Conservation (phyloP, 164 flowering plant species). For the Warburgia ugandensis region DNA sequence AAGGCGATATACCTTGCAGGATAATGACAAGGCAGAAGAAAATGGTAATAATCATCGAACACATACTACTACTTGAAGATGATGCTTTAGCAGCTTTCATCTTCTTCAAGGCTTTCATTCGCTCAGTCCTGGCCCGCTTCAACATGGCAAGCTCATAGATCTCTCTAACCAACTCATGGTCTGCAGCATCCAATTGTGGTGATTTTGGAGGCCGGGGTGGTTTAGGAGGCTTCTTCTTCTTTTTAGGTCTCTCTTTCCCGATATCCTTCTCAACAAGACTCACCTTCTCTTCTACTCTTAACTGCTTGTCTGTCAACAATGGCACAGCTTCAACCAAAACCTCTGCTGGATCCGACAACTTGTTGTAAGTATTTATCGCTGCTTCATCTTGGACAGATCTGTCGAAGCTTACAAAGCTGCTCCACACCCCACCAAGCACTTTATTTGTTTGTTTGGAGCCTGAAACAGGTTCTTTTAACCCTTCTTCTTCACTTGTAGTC, state of each 20-base stretch:
- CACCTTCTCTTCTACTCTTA: conserved; percentile 12
- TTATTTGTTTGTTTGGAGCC: neutral
- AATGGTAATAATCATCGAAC: conserved; percentile 55
- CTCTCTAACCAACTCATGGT: conserved; percentile 57
- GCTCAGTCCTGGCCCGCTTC: conserved; percentile 64
- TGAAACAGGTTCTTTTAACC: neutral
- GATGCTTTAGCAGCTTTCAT: conserved; percentile 37
- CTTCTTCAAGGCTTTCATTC: conserved; percentile 32
- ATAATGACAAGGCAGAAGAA: conserved; percentile 54
- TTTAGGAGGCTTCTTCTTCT: conserved; percentile 43
- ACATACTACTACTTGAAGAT: conserved; percentile 36
- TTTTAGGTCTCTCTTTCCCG: conserved; percentile 43
- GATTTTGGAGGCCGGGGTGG: conserved; percentile 77
- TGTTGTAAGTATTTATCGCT: neutral
- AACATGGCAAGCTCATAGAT: conserved; percentile 62
- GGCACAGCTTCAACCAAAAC: neutral
- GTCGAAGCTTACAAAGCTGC: neutral
- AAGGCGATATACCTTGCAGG: conserved; percentile 42
- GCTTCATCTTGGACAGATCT: neutral
- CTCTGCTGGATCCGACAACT: neutral
- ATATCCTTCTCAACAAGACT: conserved; percentile 18
- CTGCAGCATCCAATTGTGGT: conserved; percentile 63
- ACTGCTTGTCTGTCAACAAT: too few relatives aligned
- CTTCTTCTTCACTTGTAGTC: conserved; percentile 4
- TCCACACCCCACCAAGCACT: neutral